Conservation (phyloP, 2,329 filamentous ascomycete genomes). For the Paraconiothyrium sp. region DNA sequence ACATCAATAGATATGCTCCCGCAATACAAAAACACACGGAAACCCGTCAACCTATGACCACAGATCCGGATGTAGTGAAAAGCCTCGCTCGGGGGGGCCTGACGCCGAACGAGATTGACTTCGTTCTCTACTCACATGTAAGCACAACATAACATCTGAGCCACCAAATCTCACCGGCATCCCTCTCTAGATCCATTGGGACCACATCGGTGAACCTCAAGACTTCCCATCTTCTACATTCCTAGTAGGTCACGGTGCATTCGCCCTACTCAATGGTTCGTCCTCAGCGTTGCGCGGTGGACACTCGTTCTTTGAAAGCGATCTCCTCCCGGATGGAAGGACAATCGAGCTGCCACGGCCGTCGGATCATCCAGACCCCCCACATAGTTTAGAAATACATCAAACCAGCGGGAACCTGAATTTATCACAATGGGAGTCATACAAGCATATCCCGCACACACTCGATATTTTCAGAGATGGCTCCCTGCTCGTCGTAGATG, state of each 20-base stretch:
- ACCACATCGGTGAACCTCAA: slow-evolving; percentile 53
- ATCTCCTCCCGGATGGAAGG: slow-evolving; percentile 54
- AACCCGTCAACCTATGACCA: slow-evolving; percentile 56
- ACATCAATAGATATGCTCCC: slow-evolving; percentile 56
- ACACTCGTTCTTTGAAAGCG: slow-evolving; percentile 55
- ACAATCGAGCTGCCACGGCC: slow-evolving; percentile 57
- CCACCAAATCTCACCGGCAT: neutral
- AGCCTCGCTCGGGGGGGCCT: slow-evolving; percentile 51
- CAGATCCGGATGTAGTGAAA: slow-evolving; percentile 51
- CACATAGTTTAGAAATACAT: neutral
- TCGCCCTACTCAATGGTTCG: slow-evolving; percentile 33
- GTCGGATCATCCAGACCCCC: neutral
- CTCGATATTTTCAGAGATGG: slow-evolving; percentile 62
- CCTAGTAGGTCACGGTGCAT: slow-evolving; percentile 49
- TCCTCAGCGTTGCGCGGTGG: slow-evolving; percentile 35
- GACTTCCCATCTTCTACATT: slow-evolving; percentile 52
- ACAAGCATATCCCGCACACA: slow-evolving; percentile 55
- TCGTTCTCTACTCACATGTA: slow-evolving; percentile 54
- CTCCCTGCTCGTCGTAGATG: slow-evolving; percentile 59
- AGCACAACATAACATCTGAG: slow-evolving; percentile 19
- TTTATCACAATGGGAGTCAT: slow-evolving; percentile 53
- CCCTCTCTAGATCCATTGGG: slow-evolving; percentile 50
- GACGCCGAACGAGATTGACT: slow-evolving; percentile 51
- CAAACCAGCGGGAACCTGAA: slow-evolving; percentile 18
- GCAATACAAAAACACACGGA: slow-evolving; percentile 59